Percentiles rank a stretch among this genome's conserved stretches.
These are phyloP conservation scores for Fusarium zealandicum DNA, from an alignment of 2,329 filamentous ascomycete species.

Conservation along the genomic window DNA sequence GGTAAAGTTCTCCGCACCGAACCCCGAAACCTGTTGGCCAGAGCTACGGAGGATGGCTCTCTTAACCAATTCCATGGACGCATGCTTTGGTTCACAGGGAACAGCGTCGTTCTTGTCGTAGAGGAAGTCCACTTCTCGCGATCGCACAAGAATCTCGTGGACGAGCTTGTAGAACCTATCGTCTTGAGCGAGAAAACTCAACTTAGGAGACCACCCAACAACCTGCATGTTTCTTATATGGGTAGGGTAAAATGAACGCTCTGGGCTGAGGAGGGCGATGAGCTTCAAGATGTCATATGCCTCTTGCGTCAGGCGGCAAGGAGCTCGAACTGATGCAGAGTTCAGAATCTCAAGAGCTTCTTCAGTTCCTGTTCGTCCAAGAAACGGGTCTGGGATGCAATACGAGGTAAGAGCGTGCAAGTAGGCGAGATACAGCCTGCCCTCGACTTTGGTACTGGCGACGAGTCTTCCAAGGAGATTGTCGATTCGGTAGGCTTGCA, in stretches of 20 bases:
- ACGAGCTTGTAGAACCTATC: constrained; percentile 46
- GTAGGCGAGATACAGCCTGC: constrained; percentile 59
- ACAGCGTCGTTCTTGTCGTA: neutral
- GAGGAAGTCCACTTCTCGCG: constrained; percentile 17
- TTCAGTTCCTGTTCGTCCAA: constrained; percentile 60
- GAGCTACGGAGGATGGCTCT: constrained; percentile 25
- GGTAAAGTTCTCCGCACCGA: constrained; percentile 32
- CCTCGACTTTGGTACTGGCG: constrained; percentile 58
- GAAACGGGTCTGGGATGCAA: constrained; percentile 59
- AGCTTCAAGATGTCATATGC: neutral
- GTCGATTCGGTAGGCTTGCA: constrained; percentile 59
- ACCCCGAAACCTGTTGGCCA: constrained; percentile 17
- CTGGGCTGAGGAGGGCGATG: constrained; percentile 9
- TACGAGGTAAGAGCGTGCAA: constrained; percentile 63
- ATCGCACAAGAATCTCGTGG: neutral
- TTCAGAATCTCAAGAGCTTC: constrained; percentile 57
- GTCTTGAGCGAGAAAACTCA: constrained; percentile 56
- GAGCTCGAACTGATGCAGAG: constrained; percentile 55
- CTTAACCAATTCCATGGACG: constrained; percentile 8
- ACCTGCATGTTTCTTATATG: constrained; percentile 54
- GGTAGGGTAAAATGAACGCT: constrained; percentile 56
- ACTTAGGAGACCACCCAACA: constrained; percentile 50
- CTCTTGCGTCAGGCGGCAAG: neutral
- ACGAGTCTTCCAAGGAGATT: constrained; percentile 55
- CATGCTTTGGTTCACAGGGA: fast-evolving